Evolutionary conservation across 177 flowering plant species (phyloP).

Genomic region (Vitis hybrid): DNA sequence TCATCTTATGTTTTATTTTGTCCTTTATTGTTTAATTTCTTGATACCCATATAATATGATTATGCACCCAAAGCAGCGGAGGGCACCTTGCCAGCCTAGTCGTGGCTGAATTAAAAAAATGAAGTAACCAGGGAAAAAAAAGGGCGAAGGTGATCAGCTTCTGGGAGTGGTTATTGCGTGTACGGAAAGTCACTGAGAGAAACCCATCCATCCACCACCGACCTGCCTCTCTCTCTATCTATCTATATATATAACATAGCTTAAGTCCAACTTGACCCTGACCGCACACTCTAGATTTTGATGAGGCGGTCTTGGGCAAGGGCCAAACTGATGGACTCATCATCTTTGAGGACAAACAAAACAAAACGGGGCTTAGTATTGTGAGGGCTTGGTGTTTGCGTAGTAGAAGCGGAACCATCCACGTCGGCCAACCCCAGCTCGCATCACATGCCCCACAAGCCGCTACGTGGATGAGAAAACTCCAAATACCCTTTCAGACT

Average conservation of each 20-base stretch:
- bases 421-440: conserved; percentile 12
- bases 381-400: conserved; percentile 4
- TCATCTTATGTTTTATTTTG: too few relatives aligned
- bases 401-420: conserved; percentile 10
- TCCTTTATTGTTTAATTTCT: too few relatives aligned
- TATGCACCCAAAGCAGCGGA: too few relatives aligned
- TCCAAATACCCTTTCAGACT: conserved; percentile 9
- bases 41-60: too few relatives aligned
- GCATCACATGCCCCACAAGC: conserved; percentile 7
- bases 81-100: too few relatives aligned
- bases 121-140: too few relatives aligned
- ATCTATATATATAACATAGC: neutral
- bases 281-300: neutral
- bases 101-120: too few relatives aligned
- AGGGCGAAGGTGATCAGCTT: neutral
- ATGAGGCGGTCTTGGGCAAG: neutral
- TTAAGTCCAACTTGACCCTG: neutral
- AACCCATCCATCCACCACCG: conserved; percentile 14
- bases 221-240: conserved; percentile 5
- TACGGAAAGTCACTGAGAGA: conserved; percentile 33
- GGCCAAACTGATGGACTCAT: neutral
- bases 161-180: conserved; percentile 25
- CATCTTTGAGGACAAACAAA: neutral
- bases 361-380: neutral
- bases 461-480: neutral